Conservation (phyloP, 192 early-diverging fungal genomes). For the Umbelopsis sp. region DNA sequence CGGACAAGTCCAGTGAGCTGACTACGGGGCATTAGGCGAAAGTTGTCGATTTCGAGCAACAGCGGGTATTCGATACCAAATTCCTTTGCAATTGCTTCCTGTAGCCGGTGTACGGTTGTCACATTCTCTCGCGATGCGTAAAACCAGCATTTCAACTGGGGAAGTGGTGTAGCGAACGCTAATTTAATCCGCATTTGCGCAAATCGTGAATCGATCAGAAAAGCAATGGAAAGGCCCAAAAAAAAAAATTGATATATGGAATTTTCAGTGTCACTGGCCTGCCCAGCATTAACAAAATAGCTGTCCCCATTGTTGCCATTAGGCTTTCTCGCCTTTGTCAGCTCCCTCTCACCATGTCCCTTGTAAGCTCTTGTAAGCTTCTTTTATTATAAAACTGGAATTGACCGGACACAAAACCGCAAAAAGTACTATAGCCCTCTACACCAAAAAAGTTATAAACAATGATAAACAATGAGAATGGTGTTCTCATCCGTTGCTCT, state of each 20-base stretch:
- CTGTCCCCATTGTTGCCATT: no score
- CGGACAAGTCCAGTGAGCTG: neutral
- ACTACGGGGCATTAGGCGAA: conserved; percentile 3
- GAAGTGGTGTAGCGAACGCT: neutral
- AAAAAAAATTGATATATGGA: neutral
- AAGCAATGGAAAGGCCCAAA: no score
- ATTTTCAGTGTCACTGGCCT: no score
- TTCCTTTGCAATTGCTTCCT: neutral
- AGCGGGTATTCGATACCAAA: conserved; percentile 6
- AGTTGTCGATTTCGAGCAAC: neutral
- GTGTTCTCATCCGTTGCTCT: neutral
- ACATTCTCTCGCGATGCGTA: neutral
- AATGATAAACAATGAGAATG: neutral
- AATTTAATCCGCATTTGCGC: neutral
- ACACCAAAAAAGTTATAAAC: no score
- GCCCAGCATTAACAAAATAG: no score
- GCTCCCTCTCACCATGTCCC: no score
- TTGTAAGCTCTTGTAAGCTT: no score
- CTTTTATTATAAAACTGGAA: no score
- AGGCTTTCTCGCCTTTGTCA: no score
- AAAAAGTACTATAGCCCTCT: no score
- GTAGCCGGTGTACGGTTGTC: neutral
- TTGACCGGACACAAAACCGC: no score
- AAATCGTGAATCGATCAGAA: neutral
- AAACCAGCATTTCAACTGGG: conserved; percentile 8